Evolutionary conservation across 257 asterid species (phyloP).

Genomic region (Plectranthus barbatus): DNA sequence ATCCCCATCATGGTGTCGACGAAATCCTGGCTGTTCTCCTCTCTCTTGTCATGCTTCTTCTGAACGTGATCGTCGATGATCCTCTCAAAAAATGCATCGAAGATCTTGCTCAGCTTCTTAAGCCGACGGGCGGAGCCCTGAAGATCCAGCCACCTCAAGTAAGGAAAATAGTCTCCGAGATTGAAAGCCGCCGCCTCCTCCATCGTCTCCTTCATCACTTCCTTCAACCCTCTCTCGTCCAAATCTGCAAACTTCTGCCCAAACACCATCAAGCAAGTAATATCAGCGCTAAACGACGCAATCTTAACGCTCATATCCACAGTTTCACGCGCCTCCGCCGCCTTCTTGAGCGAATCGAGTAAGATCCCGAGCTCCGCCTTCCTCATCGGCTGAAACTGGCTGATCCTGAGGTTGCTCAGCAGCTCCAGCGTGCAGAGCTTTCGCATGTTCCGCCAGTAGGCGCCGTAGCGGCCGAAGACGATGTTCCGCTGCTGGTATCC

Average conservation of each 20-base stretch:
- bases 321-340: background rate
- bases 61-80: constrained; percentile 20
- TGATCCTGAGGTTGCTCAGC: constrained; percentile 11
- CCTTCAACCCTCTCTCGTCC: constrained; percentile 20
- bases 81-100: constrained; percentile 24
- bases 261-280: constrained; percentile 22
- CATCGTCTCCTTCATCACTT: constrained; percentile 11
- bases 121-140: constrained; percentile 14
- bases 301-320: constrained; percentile 8
- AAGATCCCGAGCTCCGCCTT: constrained; percentile 2
- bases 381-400: constrained; percentile 17
- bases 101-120: too few relatives aligned
- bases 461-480: too few relatives aligned
- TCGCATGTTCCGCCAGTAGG: constrained; percentile 27
- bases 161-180: constrained; percentile 20
- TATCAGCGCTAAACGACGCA: background rate
- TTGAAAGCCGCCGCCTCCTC: constrained; percentile 6
- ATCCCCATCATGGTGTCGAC: constrained; percentile 22
- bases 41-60: background rate
- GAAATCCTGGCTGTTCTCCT: background rate
- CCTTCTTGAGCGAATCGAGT: background rate
- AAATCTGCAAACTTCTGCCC: constrained; percentile 25
- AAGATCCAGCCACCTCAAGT: constrained; percentile 17
- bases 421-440: constrained; percentile 18
- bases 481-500: constrained; percentile 12